phyloP scores from a whole-genome alignment of 2,329 filamentous ascomycete species.

The Endocalyx cinctus region DNA sequence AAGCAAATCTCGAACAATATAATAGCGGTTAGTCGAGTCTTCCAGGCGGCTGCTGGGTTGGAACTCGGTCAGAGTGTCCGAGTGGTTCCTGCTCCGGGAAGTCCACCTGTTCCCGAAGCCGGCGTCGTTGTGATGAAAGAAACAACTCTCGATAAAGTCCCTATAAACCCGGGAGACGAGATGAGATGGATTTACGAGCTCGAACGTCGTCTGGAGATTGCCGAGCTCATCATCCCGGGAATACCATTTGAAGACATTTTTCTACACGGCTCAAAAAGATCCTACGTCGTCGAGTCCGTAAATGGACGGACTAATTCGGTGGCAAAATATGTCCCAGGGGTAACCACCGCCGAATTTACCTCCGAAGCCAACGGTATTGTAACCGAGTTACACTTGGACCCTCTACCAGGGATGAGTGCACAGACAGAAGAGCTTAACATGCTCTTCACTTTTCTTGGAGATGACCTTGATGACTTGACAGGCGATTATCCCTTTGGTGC shows the following conservation, averaged over 20 bases:
- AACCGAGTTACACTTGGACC: conserved; percentile 40
- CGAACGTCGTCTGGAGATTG: conserved; percentile 41
- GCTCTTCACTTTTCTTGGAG: too few species aligned
- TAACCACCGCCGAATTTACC: conserved; percentile 35
- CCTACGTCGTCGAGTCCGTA: conserved; percentile 57
- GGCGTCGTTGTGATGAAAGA: conserved; percentile 58
- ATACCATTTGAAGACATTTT: conserved; percentile 64
- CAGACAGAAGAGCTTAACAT: conserved; percentile 64
- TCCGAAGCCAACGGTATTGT: conserved; percentile 22
- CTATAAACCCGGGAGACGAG: conserved; percentile 24
- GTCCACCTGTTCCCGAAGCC: conserved; percentile 49
- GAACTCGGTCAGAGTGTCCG: conserved; percentile 62
- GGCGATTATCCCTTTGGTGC: conserved; percentile 48
- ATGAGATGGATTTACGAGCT: conserved; percentile 25
- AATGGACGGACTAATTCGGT: conserved; percentile 41
- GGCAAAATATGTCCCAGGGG: conserved; percentile 37
- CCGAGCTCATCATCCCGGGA: conserved; percentile 66
- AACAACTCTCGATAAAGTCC: conserved; percentile 36
- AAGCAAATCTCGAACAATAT: conserved; percentile 64
- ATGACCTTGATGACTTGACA: too few species aligned
- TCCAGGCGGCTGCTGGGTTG: conserved; percentile 69
- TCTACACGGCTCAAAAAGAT: conserved; percentile 51
- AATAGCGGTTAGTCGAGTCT: conserved; percentile 66
- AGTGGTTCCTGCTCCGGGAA: conserved; percentile 58
- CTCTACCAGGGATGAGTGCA: conserved; percentile 63